These are phyloP conservation scores for Fusarium sp. DNA, from an alignment of 2,329 filamentous ascomycete genomes.

Conservation along the genomic window DNA sequence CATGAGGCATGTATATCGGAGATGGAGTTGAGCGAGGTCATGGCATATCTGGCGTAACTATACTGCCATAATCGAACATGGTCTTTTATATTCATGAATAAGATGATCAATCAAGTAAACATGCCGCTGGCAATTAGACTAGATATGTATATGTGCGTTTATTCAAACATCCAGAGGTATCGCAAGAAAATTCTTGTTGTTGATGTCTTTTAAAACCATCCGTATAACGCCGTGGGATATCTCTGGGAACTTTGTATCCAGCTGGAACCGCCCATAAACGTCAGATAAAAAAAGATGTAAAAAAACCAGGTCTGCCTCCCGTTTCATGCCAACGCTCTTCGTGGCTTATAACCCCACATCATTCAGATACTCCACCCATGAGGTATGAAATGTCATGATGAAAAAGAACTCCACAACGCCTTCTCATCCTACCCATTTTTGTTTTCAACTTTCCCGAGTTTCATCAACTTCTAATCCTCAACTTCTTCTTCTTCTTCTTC, in stretches of 20 bases:
- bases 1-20: constrained; percentile 1
- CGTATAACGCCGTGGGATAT: constrained; percentile 34
- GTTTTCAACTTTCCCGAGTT: not conserved
- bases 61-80: not conserved
- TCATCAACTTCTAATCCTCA: constrained; percentile 10
- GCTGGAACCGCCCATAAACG: constrained; percentile 19
- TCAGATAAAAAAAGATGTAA: constrained; percentile 8
- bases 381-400: constrained; percentile 7
- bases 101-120: constrained; percentile 4
- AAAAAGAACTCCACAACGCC: constrained; percentile 27
- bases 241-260: constrained; percentile 22
- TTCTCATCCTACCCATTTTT: not conserved
- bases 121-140: constrained; percentile 5
- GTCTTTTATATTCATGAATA: constrained; percentile 11
- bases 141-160: not conserved
- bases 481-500: constrained; percentile 14
- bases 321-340: not conserved
- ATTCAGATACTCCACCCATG: constrained; percentile 12
- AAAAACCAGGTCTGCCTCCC: constrained; percentile 4
- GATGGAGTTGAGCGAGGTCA: constrained; percentile 19
- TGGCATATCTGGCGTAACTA: not conserved
- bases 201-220: constrained; percentile 8
- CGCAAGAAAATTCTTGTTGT: not conserved
- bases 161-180: constrained; percentile 39
- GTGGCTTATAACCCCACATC: constrained; percentile 11